These are phyloP conservation scores for Mitragyna speciosa DNA, from an alignment of 257 asterid genomes.

Conservation along the genomic window DNA sequence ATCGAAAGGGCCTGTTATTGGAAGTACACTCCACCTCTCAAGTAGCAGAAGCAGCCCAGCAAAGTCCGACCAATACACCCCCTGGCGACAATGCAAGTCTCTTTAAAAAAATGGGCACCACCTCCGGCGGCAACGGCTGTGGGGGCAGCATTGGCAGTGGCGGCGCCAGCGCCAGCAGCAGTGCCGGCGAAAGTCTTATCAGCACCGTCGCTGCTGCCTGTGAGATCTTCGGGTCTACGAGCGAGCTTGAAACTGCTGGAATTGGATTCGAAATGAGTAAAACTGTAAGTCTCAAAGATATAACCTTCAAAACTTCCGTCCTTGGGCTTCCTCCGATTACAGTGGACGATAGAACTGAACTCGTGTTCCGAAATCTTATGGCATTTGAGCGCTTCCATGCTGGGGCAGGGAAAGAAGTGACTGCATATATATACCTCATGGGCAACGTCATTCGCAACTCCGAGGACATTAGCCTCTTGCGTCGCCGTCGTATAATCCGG, in stretches of 20 bases:
- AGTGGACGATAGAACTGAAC: conserved; percentile 48
- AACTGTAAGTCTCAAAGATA: conserved; percentile 43
- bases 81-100: no score
- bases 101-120: no score
- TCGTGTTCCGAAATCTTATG: conserved; percentile 44
- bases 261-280: conserved; percentile 35
- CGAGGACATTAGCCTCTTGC: conserved; percentile 51
- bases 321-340: conserved; percentile 47
- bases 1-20: conserved; percentile 26
- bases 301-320: conserved; percentile 37
- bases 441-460: conserved; percentile 48
- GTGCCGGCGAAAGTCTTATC: no score
- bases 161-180: no score
- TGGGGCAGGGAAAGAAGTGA: conserved; percentile 55
- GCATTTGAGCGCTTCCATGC: conserved; percentile 59
- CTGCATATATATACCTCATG: conserved; percentile 56
- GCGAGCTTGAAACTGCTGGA: conserved; percentile 57
- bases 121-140: no score
- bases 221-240: conserved; percentile 49
- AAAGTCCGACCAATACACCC: background rate
- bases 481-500: conserved; percentile 39
- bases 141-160: no score
- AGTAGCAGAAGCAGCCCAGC: no score
- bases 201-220: conserved; percentile 18
- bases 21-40: background rate